Conservation (phyloP, 768 basidiomycete genomes). For the Amanita jacksonii region DNA sequence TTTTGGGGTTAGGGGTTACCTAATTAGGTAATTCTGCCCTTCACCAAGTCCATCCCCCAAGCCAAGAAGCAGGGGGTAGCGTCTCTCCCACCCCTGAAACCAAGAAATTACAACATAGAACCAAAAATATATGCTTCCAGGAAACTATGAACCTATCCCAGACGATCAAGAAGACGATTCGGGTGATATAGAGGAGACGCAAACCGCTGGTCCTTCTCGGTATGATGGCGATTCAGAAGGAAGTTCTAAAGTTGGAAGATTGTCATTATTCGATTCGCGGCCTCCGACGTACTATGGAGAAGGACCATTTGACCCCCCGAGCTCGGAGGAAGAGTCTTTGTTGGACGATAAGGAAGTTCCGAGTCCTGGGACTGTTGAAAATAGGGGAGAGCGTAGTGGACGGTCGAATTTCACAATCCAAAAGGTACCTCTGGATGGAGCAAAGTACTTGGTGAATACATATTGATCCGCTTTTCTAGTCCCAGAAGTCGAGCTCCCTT, state of each 20-base stretch:
- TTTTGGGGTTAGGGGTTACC: conserved; percentile 13
- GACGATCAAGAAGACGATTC: conserved; percentile 3
- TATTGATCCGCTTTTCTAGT: no score
- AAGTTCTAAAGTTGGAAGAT: no score
- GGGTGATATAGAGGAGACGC: background rate
- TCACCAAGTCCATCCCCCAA: no score
- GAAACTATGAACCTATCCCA: conserved; percentile 9
- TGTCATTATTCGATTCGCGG: conserved; percentile 3
- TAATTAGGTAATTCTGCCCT: background rate
- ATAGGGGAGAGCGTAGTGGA: conserved; percentile 11
- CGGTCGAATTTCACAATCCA: background rate
- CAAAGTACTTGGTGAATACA: no score
- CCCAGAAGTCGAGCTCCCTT: conserved; percentile 41
- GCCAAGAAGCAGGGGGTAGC: no score
- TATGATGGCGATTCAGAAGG: background rate
- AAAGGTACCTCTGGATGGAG: no score
- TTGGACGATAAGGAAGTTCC: conserved; percentile 33
- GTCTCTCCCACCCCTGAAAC: no score
- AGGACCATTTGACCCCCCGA: conserved; percentile 68
- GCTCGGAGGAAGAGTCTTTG: conserved; percentile 63
- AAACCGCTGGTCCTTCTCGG: background rate
- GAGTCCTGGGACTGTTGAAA: conserved; percentile 8
- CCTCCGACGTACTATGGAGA: conserved; percentile 58
- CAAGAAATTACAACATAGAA: background rate
- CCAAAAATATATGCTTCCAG: conserved; percentile 6